phyloP scores from a whole-genome alignment of 2,329 filamentous ascomycete species.

The Pestalotiopsis sp. region DNA sequence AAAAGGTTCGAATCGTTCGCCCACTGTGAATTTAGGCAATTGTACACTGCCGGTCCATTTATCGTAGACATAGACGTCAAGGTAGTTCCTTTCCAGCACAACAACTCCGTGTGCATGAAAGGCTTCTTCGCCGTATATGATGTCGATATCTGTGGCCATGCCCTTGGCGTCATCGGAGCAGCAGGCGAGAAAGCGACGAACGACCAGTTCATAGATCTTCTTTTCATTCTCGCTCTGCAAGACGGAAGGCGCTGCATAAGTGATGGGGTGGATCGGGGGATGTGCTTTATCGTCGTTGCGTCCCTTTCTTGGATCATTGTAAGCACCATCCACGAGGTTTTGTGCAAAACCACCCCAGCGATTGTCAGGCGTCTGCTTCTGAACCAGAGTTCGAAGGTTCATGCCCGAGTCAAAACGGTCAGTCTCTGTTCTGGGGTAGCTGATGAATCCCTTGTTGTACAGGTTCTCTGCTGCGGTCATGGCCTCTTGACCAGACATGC shows the following conservation, averaged over 20 bases:
- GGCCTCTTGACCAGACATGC: slow-evolving; percentile 87
- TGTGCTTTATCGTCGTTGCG: slow-evolving; percentile 95
- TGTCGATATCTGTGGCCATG: slow-evolving; percentile 79
- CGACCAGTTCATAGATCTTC: slow-evolving; percentile 89
- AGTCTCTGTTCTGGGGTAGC: slow-evolving; percentile 95
- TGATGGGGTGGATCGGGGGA: slow-evolving; percentile 93
- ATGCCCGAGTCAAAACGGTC: slow-evolving; percentile 93
- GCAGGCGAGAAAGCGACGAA: slow-evolving; percentile 88
- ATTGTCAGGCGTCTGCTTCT: slow-evolving; percentile 78
- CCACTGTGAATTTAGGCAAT: slow-evolving; percentile 76
- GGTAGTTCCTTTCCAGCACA: slow-evolving; percentile 86
- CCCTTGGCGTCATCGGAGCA: slow-evolving; percentile 94
- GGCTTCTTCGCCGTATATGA: slow-evolving; percentile 78
- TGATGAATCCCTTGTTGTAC: slow-evolving; percentile 95
- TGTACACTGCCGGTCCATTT: slow-evolving; percentile 90
- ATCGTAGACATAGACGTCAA: slow-evolving; percentile 95
- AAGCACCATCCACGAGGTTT: slow-evolving; percentile 72
- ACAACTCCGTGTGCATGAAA: slow-evolving; percentile 84
- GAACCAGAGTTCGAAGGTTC: slow-evolving; percentile 76
- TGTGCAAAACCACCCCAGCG: slow-evolving; percentile 83
- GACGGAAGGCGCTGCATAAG: slow-evolving; percentile 71
- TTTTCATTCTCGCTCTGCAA: slow-evolving; percentile 66
- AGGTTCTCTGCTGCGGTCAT: slow-evolving; percentile 87
- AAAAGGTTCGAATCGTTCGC: slow-evolving; percentile 82
- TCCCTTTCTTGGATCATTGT: slow-evolving; percentile 79